Evolutionary conservation across 2,329 filamentous ascomycete species (phyloP).

Genomic region (Aureobasidium mangrovei): DNA sequence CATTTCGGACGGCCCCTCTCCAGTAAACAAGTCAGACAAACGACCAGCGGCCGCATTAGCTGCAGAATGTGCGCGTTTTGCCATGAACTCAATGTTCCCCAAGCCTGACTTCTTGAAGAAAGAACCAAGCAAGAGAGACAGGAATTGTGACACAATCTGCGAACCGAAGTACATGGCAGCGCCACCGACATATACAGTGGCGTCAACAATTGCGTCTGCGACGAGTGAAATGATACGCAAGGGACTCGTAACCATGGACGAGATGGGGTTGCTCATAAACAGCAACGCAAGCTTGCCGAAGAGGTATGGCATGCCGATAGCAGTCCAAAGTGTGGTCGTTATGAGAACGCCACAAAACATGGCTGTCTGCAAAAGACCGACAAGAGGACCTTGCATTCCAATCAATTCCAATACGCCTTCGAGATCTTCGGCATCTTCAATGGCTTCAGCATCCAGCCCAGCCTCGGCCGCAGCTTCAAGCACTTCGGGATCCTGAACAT

Average conservation of each 20-base stretch:
- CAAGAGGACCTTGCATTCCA: slow-evolving; percentile 88
- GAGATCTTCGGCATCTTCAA: slow-evolving; percentile 82
- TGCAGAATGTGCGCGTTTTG: slow-evolving; percentile 4
- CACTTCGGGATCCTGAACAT: slow-evolving; percentile 50
- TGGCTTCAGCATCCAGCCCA: slow-evolving; percentile 62
- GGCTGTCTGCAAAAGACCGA: slow-evolving; percentile 85
- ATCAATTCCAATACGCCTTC: slow-evolving; percentile 94
- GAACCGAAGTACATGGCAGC: slow-evolving; percentile 1
- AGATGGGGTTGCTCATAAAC: slow-evolving; percentile 66
- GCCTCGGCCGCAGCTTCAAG: slow-evolving; percentile 57
- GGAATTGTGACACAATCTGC: background rate
- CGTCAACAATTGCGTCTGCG: slow-evolving; percentile 73
- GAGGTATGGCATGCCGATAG: slow-evolving; percentile 86
- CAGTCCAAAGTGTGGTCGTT: slow-evolving; percentile 72
- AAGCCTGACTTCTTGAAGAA: background rate
- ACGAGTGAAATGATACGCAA: slow-evolving; percentile 62
- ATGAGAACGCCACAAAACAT: slow-evolving; percentile 90
- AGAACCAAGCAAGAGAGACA: background rate
- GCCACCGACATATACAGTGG: slow-evolving; percentile 52
- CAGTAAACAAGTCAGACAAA: background rate
- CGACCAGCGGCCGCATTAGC: background rate
- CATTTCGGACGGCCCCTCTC: slow-evolving; percentile 5
- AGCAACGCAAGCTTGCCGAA: slow-evolving; percentile 78
- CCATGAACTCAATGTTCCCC: background rate
- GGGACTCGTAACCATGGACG: slow-evolving; percentile 57